Percentiles rank a stretch among this genome's conserved stretches.
Evolutionary conservation across 306 rosid genomes (phyloP).

Genomic region (Lablab purpureus): DNA sequence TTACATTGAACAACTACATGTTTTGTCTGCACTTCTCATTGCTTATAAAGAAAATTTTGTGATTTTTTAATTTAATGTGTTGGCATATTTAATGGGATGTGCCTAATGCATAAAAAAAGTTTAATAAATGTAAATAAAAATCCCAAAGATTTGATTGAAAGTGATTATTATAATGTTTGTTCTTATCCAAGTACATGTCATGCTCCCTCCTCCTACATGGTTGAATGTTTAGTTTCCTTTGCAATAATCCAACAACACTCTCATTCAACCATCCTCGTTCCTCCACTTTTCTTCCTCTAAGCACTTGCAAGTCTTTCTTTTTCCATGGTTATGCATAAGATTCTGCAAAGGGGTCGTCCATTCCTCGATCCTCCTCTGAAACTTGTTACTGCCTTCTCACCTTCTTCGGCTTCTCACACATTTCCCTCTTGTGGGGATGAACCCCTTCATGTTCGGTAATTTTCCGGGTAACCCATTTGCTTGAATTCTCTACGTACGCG

Average conservation of each 20-base stretch:
- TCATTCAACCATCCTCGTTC: not conserved
- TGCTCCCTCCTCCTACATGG: no score
- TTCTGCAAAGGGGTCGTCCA: conserved; percentile 25
- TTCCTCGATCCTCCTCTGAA: conserved; percentile 31
- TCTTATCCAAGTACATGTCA: not conserved
- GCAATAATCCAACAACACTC: not conserved
- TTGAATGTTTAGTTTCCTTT: not conserved
- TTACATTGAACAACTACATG: no score
- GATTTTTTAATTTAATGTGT: no score
- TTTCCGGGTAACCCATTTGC: not conserved
- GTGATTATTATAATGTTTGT: not conserved
- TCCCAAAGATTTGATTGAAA: not conserved
- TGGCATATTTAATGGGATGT: no score
- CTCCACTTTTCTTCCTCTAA: not conserved
- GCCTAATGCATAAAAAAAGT: no score
- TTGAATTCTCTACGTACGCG: not conserved
- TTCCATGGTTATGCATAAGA: conserved; percentile 35
- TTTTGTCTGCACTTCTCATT: no score
- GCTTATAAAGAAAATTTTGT: no score
- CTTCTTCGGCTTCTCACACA: not conserved
- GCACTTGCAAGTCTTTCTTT: not conserved
- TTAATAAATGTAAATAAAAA: no score
- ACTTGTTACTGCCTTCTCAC: conserved; percentile 16
- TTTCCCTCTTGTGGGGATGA: not conserved
- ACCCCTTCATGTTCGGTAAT: conserved; percentile 39